Base-by-base conservation (phyloP, 257 asterid species). In the Penstemon newberryi region DNA sequence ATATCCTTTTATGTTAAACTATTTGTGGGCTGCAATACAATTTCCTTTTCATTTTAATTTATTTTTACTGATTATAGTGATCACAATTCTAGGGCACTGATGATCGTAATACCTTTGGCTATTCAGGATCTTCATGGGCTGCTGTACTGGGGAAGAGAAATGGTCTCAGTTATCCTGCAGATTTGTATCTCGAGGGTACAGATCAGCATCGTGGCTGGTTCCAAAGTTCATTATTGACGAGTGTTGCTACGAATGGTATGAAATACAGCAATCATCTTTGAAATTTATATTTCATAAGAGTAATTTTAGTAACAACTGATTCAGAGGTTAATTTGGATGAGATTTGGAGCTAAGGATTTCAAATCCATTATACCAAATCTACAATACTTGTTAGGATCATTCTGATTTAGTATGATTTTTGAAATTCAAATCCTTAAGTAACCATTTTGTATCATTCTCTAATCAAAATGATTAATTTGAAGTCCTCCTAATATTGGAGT, bases 151-250 rank as follows among this genome's bases (percentile, higher is more conserved):
- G 83, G 42, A 89, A 83, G 82, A 90, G 97, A 83, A 72, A 68
- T 37, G 81, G 83, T 70, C 91, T 91, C 63, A 79, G 81, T 73
- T 93, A 83, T 80, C 98, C 99, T 45, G 99, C 99, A 57, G 99
- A 93, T 87, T 74, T 93, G 81, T 93, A 93, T 77, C 90, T 93
- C 6, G 99, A 93, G 85, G 99, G 99, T 53, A 87, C 99, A 63
- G 99, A 93, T 85, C 99, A 93, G 85, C 99, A 93, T 83, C 99
- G 99, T 69, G 99, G 99, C 73, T 93, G 99, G 99, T 93, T 93
- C 82, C 99, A 93, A 44, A 93, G 99, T 83, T 93, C 97, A 60
- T 75, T 93, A 72, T 73, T 93, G 77, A 90, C 97, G 13, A 93
- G 99, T 80, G 53, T 90, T 80, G 99, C 99, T 44, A 83, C 97